Base-by-base conservation (phyloP, 2,329 filamentous ascomycete genomes). In the Diaporthe aspalathi region DNA sequence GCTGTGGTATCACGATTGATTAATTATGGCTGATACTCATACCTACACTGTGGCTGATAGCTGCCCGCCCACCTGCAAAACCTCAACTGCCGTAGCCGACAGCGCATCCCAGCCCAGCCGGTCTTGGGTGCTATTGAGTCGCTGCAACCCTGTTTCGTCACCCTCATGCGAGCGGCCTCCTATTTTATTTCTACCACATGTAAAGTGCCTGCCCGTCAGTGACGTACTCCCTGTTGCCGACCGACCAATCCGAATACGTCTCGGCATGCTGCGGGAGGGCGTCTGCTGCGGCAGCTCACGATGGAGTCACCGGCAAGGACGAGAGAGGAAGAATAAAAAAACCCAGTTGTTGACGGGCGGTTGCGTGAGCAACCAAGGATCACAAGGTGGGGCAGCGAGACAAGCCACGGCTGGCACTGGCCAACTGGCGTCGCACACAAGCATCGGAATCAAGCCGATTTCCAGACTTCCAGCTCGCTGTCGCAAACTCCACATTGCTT, bases 381-480 rank as follows among this genome's bases (percentile, higher is more conserved):
- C 16, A 53, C 63, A 49, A 11, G 17, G 60, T 27, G 60, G 60
- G 29, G n/a, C 24, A 47, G 16, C 9, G 27, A 24, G 45, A 45
- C 45, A 49, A 57, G 52, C 40, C 40, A 68, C 40, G 45, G 20
- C 12, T 49, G 60, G 43, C 43, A 63, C 43, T 49, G 60, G 22
- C 60, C 60, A 49, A 63, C 60, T 63, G 60, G n/a, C 60, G 60
- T 63, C 60, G 49, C 60, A 38, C 40, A 11, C 60, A 5, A 27
- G 29, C 66, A 60, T 60, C 66, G 53, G 66, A 68, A 40, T 60
- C 27, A 45, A 68, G 29, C 53, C 66, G 66, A 60, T 60, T 49
- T 43, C 49, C 60, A 63, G 43, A 63, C 47, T 63, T 63, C 57
- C 32, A 32, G 32, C 5, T 32, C n/a, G n/a, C n/a, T n/a, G n/a